A percentile compares a stretch with the other conserved stretches of the same genome.
phyloP scores from a whole-genome alignment of 1,284 basidiomycete species.

The Rhodotorula sp. region DNA sequence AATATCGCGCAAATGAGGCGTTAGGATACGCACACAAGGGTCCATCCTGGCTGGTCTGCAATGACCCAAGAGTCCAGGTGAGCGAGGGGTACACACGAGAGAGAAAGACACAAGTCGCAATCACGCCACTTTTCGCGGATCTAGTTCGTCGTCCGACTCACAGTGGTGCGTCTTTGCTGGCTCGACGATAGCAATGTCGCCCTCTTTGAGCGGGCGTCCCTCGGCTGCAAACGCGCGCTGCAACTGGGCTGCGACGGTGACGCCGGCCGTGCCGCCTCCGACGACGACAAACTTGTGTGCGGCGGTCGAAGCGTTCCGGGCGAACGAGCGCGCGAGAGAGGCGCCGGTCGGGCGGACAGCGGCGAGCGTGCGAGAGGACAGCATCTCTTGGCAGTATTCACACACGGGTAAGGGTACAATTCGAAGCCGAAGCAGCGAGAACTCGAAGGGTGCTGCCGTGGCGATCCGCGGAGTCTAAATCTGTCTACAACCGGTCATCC shows the following conservation, averaged over 20 bases:
- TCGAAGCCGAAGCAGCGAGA: not conserved
- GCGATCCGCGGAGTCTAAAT: too few species aligned
- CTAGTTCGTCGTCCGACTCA: conserved; percentile 47
- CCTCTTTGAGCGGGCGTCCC: conserved; percentile 64
- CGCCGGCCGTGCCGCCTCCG: conserved; percentile 50
- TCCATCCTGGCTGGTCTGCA: conserved; percentile 42
- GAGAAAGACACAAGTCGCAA: not conserved
- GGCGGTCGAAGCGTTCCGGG: conserved; percentile 9
- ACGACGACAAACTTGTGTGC: conserved; percentile 47
- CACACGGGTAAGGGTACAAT: not conserved
- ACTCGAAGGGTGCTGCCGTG: too few species aligned
- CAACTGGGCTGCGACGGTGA: conserved; percentile 53
- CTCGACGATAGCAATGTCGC: conserved; percentile 82
- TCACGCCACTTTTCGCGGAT: conserved; percentile 15
- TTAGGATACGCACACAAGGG: conserved; percentile 33
- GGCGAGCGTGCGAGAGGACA: not conserved
- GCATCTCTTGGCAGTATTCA: not conserved
- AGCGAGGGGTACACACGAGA: not conserved
- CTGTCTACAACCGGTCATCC: too few species aligned
- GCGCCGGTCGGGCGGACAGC: not conserved
- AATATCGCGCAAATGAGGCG: not conserved
- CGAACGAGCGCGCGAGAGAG: conserved; percentile 5
- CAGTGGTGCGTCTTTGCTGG: conserved; percentile 71
- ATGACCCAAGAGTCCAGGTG: not conserved
- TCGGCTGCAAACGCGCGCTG: conserved; percentile 70